Evolutionary conservation across 805 yeast genomes (phyloP).

Genomic region (Millerozyma miso): DNA sequence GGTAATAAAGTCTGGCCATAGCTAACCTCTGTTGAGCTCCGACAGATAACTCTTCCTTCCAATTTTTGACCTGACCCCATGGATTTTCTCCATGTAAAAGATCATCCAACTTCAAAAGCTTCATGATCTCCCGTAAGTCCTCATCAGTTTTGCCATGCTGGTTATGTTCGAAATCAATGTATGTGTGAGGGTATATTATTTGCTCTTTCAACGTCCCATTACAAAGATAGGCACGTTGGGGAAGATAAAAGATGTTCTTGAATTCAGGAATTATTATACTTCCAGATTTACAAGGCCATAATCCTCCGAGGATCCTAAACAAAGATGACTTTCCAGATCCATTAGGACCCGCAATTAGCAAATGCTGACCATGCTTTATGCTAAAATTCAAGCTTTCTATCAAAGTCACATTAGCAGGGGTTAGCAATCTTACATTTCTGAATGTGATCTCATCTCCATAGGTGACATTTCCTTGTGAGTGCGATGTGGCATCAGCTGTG

Average conservation of each 20-base stretch:
- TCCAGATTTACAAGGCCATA: slow-evolving; percentile 78
- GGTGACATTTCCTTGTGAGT: slow-evolving; percentile 17
- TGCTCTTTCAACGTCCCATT: slow-evolving; percentile 81
- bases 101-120: slow-evolving; percentile 56
- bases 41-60: slow-evolving; percentile 84
- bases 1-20: slow-evolving; percentile 88
- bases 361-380: slow-evolving; percentile 76
- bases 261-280: slow-evolving; percentile 59
- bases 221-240: slow-evolving; percentile 86
- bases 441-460: slow-evolving; percentile 61
- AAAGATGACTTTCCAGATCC: slow-evolving; percentile 95
- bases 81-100: slow-evolving; percentile 43
- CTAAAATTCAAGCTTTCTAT: slow-evolving; percentile 64
- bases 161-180: slow-evolving; percentile 46
- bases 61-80: slow-evolving; percentile 65
- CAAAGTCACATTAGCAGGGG: slow-evolving; percentile 78
- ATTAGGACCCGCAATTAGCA: slow-evolving; percentile 90
- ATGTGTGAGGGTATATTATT: slow-evolving; percentile 79
- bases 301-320: slow-evolving; percentile 85
- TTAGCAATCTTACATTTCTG: slow-evolving; percentile 70
- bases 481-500: neutral
- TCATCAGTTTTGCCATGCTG: slow-evolving; percentile 38
- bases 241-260: slow-evolving; percentile 76
- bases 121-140: slow-evolving; percentile 50
- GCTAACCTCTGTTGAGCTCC: slow-evolving; percentile 94